Evolutionary conservation across 106 monocot species (phyloP).

Genomic region (Apostasia shenzhenica): DNA sequence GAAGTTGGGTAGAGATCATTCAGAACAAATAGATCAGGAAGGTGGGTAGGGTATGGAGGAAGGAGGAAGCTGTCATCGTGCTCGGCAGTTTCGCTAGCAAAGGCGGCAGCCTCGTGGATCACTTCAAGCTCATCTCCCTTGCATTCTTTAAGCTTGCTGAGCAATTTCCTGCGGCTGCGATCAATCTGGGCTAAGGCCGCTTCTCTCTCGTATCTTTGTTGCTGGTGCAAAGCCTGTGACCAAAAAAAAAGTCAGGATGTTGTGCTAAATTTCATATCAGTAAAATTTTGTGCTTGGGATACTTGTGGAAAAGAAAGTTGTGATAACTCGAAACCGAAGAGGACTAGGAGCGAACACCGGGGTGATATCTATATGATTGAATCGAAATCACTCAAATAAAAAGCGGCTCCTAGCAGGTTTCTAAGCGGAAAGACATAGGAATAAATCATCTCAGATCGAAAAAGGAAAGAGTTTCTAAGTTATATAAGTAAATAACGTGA

Average conservation of each 20-base stretch:
- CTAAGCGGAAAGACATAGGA: no score
- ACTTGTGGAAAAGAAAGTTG: no score
- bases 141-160: conserved; percentile 63
- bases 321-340: no score
- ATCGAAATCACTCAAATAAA: no score
- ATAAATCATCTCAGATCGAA: no score
- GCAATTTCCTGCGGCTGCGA: conserved; percentile 45
- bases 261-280: no score
- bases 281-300: no score
- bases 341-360: no score
- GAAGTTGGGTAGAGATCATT: conserved; percentile 31
- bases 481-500: no score
- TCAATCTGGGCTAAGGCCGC: conserved; percentile 56
- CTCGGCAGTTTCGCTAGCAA: conserved; percentile 54
- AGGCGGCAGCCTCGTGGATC: conserved; percentile 56
- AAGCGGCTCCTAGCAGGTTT: no score
- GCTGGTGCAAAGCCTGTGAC: conserved; percentile 56
- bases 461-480: no score
- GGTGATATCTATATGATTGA: no score
- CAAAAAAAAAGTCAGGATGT: not conserved
- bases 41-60: conserved; percentile 47
- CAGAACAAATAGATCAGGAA: conserved; percentile 40
- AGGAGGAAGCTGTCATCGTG: conserved; percentile 50
- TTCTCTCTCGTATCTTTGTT: conserved; percentile 82
- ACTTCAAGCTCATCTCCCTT: conserved; percentile 60